These are phyloP conservation scores for Lotus japonicus DNA, from an alignment of 306 rosid genomes.

Conservation along the genomic window DNA sequence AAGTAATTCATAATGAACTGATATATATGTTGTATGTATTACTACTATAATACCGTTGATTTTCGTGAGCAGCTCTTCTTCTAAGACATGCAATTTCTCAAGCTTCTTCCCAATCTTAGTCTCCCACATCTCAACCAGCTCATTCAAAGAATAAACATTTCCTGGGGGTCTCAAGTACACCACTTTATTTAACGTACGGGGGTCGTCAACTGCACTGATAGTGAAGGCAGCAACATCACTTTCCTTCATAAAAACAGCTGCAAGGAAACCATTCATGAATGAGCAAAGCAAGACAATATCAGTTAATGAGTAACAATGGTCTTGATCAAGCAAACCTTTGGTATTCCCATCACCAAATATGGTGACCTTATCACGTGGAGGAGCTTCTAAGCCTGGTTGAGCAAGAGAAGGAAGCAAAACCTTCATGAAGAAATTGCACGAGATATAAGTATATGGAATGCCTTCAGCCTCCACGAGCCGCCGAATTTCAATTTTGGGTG, in stretches of 20 bases:
- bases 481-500: constrained; percentile 63
- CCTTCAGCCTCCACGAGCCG: constrained; percentile 53
- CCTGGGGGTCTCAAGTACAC: constrained; percentile 70
- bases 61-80: constrained; percentile 49
- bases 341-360: constrained; percentile 70
- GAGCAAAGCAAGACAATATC: not conserved
- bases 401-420: constrained; percentile 60
- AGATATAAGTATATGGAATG: constrained; percentile 57
- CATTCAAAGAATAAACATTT: constrained; percentile 57
- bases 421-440: constrained; percentile 63
- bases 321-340: constrained; percentile 41
- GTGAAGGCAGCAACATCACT: constrained; percentile 78
- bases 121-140: constrained; percentile 73
- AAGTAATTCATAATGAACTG: not conserved
- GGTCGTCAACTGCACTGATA: constrained; percentile 65
- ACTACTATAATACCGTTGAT: constrained; percentile 45
- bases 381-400: constrained; percentile 58
- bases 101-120: constrained; percentile 64
- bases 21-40: not conserved
- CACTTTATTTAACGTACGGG: constrained; percentile 55
- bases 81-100: constrained; percentile 45
- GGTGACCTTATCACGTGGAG: constrained; percentile 68
- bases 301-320: not conserved
- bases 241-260: constrained; percentile 61
- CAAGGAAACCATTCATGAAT: constrained; percentile 11